These are phyloP conservation scores for Effrenium voratum DNA, from an alignment of 73 alveolate species.

Conservation along the genomic window DNA sequence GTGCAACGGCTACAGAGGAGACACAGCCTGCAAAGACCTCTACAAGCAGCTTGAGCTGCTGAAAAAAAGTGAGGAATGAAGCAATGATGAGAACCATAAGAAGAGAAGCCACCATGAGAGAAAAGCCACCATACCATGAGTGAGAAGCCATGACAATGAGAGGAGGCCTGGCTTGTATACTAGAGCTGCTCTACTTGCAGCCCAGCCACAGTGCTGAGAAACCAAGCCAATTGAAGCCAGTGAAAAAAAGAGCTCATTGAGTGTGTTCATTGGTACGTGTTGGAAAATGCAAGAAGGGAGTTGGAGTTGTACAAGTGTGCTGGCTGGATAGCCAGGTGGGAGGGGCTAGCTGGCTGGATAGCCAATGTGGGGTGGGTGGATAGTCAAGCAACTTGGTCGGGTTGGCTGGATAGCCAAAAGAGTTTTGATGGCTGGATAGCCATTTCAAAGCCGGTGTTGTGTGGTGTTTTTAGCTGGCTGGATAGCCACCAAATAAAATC, in stretches of 20 bases:
- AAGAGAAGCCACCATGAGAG: no score
- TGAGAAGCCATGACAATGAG: neutral
- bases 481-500: neutral
- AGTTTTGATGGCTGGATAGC: no score
- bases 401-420: no score
- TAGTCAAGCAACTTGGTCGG: no score
- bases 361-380: no score
- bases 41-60: no score
- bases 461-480: neutral
- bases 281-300: neutral
- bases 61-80: no score
- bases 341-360: no score
- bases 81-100: no score
- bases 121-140: neutral
- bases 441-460: neutral
- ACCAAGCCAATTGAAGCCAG: neutral
- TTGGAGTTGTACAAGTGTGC: neutral
- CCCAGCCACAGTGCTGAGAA: neutral
- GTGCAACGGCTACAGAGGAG: no score
- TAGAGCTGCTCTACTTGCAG: no score
- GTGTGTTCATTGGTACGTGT: neutral
- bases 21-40: no score
- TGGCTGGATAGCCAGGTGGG: constrained; percentile 40
- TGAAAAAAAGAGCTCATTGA: neutral
- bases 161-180: constrained; percentile 20